A percentile compares a stretch with the other conserved stretches of the same genome.
phyloP scores from a whole-genome alignment of 129 eudicot genomes.

The Mikania micrantha region DNA sequence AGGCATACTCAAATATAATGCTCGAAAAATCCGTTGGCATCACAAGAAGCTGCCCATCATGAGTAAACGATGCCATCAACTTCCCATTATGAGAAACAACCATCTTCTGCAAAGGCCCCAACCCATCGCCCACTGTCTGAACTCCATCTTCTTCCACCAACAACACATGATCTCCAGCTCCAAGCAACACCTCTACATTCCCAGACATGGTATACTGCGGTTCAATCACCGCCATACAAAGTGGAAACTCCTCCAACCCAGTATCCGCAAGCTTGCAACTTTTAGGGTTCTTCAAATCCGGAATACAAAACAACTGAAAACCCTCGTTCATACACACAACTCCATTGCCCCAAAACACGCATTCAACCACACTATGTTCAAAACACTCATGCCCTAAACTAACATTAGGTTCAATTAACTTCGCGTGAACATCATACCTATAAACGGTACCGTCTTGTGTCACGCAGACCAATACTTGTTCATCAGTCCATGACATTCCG shows the following conservation, averaged over 20 bases:
- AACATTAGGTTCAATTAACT: constrained; percentile 40
- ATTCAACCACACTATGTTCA: constrained; percentile 69
- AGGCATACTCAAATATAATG: constrained; percentile 54
- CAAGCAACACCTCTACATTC: constrained; percentile 85
- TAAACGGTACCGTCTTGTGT: constrained; percentile 92
- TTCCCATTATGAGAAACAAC: constrained; percentile 73
- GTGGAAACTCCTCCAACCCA: constrained; percentile 67
- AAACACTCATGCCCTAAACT: constrained; percentile 78
- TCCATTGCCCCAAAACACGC: constrained; percentile 96
- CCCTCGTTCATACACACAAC: constrained; percentile 87
- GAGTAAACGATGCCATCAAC: constrained; percentile 71
- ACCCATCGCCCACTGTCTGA: constrained; percentile 48
- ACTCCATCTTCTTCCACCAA: constrained; percentile 86
- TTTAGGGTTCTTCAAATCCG: constrained; percentile 63
- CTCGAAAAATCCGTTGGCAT: constrained; percentile 63
- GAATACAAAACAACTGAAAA: constrained; percentile 55
- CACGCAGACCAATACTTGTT: constrained; percentile 61
- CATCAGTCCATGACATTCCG: constrained; percentile 92
- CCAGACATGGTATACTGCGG: constrained; percentile 88
- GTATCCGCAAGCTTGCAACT: constrained; percentile 54
- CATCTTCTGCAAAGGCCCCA: constrained; percentile 92
- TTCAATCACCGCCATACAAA: constrained; percentile 85
- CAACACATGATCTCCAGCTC: constrained; percentile 65
- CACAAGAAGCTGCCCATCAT: constrained; percentile 88
- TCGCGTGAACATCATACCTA: constrained; percentile 53